A percentile compares a stretch with the other conserved stretches of the same genome.
These are phyloP conservation scores for Exophiala sp. DNA, from an alignment of 2,329 filamentous ascomycete species.

Conservation along the genomic window DNA sequence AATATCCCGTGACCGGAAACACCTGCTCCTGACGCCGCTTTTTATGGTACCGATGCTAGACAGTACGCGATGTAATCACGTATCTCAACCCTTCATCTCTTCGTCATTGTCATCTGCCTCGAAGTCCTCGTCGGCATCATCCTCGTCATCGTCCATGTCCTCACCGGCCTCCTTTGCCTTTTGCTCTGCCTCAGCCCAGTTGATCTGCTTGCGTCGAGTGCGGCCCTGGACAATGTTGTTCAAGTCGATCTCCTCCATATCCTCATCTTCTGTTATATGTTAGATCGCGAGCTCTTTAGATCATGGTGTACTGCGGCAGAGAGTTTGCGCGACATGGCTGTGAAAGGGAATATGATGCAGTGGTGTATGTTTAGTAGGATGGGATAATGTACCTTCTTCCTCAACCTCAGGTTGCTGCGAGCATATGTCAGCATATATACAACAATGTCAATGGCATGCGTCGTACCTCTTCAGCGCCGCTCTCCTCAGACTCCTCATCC, in stretches of 20 bases:
- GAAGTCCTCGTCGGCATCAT: conserved; percentile 48
- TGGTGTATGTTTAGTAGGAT: background rate
- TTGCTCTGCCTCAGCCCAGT: conserved; percentile 84
- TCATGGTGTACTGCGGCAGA: background rate
- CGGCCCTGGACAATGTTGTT: conserved; percentile 86
- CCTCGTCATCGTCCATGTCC: conserved; percentile 55
- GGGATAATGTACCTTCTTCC: conserved; percentile 18
- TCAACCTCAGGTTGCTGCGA: conserved; percentile 18
- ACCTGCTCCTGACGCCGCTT: background rate
- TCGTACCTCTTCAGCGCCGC: conserved; percentile 50
- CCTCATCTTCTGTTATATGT: conserved; percentile 59
- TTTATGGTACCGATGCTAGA: background rate
- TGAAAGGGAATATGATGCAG: background rate
- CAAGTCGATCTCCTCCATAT: conserved; percentile 84
- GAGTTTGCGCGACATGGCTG: background rate
- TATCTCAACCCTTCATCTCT: conserved; percentile 27
- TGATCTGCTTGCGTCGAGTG: conserved; percentile 85
- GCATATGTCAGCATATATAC: conserved; percentile 8
- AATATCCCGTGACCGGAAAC: background rate
- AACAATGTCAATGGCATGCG: no score
- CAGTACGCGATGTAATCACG: background rate
- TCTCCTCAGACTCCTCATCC: conserved; percentile 66
- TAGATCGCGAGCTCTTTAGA: conserved; percentile 1
- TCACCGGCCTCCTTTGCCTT: conserved; percentile 75
- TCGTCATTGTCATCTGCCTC: conserved; percentile 27